A percentile compares a stretch with the other conserved stretches of the same genome.
These are phyloP conservation scores for Primulina huaijiensis DNA, from an alignment of 257 asterid genomes.

Conservation along the genomic window DNA sequence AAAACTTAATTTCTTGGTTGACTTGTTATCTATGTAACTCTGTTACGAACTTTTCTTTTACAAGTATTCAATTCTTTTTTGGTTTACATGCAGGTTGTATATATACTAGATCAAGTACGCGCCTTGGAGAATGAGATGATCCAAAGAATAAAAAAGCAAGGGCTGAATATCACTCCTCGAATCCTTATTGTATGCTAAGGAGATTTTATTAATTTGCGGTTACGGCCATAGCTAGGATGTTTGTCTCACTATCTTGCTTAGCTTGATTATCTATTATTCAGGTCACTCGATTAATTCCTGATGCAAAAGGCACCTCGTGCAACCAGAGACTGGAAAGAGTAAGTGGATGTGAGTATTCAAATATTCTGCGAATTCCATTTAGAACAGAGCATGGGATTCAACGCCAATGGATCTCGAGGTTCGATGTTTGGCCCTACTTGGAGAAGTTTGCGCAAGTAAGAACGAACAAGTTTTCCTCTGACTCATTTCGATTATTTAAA, in stretches of 20 bases:
- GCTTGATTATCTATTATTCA: constrained; percentile 2
- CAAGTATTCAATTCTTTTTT: not conserved
- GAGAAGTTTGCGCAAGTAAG: constrained; percentile 39
- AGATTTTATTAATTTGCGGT: not conserved
- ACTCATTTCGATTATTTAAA: not conserved
- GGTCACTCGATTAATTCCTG: constrained; percentile 40
- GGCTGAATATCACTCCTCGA: constrained; percentile 35
- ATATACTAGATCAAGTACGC: constrained; percentile 42
- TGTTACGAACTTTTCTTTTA: not conserved
- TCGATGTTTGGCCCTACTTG: constrained; percentile 43
- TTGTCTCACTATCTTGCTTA: not conserved
- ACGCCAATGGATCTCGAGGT: constrained; percentile 41
- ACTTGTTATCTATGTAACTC: not conserved
- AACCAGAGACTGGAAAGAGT: constrained; percentile 38
- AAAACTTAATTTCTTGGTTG: not conserved
- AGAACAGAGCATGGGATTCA: constrained; percentile 36
- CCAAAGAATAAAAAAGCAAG: constrained; percentile 36
- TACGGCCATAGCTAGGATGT: not conserved
- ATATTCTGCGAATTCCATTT: constrained; percentile 39
- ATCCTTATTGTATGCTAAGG: constrained; percentile 32
- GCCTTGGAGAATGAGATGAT: constrained; percentile 39
- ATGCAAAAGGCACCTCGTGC: constrained; percentile 42
- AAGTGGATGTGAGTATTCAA: constrained; percentile 30
- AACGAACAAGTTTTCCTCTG: not conserved
- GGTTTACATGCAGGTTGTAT: constrained; percentile 29